These are phyloP conservation scores for Penicillium verrucosum DNA, from an alignment of 2,329 filamentous ascomycete genomes.

Conservation along the genomic window DNA sequence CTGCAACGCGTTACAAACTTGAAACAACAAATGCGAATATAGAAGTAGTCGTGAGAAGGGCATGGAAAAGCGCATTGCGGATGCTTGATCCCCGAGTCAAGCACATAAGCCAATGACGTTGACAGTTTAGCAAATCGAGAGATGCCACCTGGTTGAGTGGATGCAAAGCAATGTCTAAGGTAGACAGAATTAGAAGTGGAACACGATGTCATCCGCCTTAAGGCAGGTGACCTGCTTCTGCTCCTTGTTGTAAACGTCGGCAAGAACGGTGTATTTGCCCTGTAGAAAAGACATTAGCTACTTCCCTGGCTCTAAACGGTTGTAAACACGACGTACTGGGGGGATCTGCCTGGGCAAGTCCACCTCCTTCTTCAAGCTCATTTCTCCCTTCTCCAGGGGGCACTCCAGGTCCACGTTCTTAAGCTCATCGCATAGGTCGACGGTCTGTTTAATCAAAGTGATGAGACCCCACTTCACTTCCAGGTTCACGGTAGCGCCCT, in stretches of 20 bases:
- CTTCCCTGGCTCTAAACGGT: background rate
- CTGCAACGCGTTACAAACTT: conserved; percentile 2
- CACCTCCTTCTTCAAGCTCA: conserved; percentile 74
- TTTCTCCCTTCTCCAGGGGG: conserved; percentile 75
- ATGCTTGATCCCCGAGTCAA: background rate
- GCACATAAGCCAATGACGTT: background rate
- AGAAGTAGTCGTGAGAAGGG: conserved; percentile 15
- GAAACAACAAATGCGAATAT: conserved; percentile 8
- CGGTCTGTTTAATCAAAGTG: conserved; percentile 73
- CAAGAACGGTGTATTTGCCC: conserved; percentile 87
- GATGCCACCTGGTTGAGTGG: conserved; percentile 13
- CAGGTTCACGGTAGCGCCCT: conserved; percentile 77
- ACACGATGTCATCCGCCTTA: conserved; percentile 54
- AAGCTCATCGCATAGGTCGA: conserved; percentile 86
- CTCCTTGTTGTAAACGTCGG: conserved; percentile 76
- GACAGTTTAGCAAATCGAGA: conserved; percentile 1
- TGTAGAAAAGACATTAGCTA: conserved; percentile 35
- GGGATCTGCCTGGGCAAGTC: conserved; percentile 84
- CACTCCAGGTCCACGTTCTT: conserved; percentile 84
- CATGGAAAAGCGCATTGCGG: conserved; percentile 13
- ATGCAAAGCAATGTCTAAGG: conserved; percentile 11
- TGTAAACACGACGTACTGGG: conserved; percentile 60
- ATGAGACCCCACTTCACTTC: conserved; percentile 94
- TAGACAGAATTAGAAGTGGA: conserved; percentile 20
- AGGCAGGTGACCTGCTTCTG: conserved; percentile 80